Conservation (phyloP, 2,329 filamentous ascomycete genomes). For the Fulvia fulva region DNA sequence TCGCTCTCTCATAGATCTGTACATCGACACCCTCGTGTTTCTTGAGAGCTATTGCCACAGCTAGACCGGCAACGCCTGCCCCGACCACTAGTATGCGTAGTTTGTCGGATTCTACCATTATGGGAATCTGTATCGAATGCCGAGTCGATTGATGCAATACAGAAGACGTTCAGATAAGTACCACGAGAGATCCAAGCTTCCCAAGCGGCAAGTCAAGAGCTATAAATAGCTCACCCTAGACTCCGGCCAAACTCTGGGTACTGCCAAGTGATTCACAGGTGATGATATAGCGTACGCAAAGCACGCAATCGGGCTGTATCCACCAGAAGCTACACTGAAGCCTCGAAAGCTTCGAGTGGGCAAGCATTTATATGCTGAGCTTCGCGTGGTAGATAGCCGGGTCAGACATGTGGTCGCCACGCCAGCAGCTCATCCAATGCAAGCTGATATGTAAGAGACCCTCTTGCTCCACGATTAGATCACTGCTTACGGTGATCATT, state of each 20-base stretch:
- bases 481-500: background rate
- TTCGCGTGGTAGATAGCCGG: background rate
- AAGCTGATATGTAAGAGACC: background rate
- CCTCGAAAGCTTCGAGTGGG: background rate
- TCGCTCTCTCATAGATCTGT: conserved; percentile 36
- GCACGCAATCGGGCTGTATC: conserved; percentile 14
- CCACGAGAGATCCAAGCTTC: background rate
- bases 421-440: background rate
- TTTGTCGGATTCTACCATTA: conserved; percentile 8
- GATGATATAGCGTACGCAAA: conserved; percentile 11
- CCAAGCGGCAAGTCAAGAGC: background rate
- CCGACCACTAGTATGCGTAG: conserved; percentile 35
- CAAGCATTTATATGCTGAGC: background rate
- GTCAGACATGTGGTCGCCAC: background rate
- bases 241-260: background rate
- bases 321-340: background rate
- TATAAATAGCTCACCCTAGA: background rate
- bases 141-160: background rate
- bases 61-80: conserved; percentile 39
- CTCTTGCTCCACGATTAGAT: background rate
- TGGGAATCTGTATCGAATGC: background rate
- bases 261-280: conserved; percentile 1
- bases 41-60: conserved; percentile 35
- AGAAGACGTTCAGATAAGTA: background rate
- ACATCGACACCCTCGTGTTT: conserved; percentile 32